Conservation (phyloP, 257 asterid species). For the Linderniella brevidens region DNA sequence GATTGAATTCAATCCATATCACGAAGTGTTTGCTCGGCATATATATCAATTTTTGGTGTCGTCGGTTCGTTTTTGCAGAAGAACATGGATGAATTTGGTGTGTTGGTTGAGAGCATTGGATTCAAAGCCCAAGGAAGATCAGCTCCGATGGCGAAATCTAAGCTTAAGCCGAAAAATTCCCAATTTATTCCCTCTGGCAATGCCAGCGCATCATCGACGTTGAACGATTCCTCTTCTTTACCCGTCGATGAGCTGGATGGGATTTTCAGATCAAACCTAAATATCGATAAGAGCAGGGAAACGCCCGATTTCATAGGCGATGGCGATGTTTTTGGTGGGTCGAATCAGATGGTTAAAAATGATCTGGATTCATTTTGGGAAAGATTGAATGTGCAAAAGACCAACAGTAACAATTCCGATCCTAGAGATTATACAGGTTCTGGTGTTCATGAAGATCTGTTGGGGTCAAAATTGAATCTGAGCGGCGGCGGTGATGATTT, state of each 20-base stretch:
- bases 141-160: conserved; percentile 57
- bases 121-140: conserved; percentile 56
- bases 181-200: conserved; percentile 8
- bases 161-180: conserved; percentile 29
- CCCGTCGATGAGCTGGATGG: conserved; percentile 66
- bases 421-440: conserved; percentile 13
- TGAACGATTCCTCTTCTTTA: conserved; percentile 25
- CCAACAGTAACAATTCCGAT: conserved; percentile 5
- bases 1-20: too few relatives aligned
- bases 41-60: too few relatives aligned
- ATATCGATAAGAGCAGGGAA: conserved; percentile 11
- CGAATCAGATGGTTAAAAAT: conserved; percentile 21
- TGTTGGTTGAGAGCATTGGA: conserved; percentile 70
- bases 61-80: neutral
- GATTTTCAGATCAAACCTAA: conserved; percentile 26
- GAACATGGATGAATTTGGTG: conserved; percentile 76
- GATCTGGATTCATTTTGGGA: conserved; percentile 46
- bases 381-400: conserved; percentile 15
- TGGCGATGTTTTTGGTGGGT: conserved; percentile 45
- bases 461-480: conserved; percentile 20
- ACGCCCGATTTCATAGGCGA: conserved; percentile 15
- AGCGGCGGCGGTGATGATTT: conserved; percentile 32
- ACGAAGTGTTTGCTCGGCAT: too few relatives aligned
- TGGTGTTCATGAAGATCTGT: conserved; percentile 21
- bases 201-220: conserved; percentile 16